phyloP scores from a whole-genome alignment of 306 rosid genomes.

The Senna tora region DNA sequence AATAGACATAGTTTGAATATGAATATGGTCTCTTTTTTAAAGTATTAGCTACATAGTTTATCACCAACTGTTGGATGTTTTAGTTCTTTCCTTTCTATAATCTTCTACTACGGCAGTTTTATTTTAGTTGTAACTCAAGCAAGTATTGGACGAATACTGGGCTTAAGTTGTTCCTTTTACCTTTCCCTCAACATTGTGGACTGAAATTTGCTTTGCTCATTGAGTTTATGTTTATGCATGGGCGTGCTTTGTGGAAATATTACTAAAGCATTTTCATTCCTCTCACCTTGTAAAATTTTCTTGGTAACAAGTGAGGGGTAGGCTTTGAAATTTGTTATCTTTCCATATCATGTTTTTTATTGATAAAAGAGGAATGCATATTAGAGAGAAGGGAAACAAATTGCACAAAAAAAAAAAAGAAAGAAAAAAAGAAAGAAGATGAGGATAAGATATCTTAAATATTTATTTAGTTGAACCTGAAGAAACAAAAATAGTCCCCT shows the following conservation, averaged over 20 bases:
- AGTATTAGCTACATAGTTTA: not conserved
- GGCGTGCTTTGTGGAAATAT: slow-evolving; percentile 11
- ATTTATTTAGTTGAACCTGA: not conserved
- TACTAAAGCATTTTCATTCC: not conserved
- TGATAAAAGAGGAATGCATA: not conserved
- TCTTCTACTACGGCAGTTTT: not conserved
- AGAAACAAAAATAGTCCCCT: not conserved
- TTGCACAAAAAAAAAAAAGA: not conserved
- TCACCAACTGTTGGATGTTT: not conserved
- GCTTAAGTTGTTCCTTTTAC: not conserved
- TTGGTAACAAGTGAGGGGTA: not conserved
- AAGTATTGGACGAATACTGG: not conserved
- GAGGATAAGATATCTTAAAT: not conserved
- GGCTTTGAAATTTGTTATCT: not conserved
- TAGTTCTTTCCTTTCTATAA: slow-evolving; percentile 7
- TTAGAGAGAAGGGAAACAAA: not conserved
- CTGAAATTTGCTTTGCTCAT: not conserved
- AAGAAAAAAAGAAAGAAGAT: not conserved
- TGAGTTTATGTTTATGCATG: slow-evolving; percentile 27
- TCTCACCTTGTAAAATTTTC: not conserved
- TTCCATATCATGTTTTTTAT: not conserved
- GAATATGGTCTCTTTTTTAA: not conserved
- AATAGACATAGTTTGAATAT: not conserved
- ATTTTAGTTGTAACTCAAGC: not conserved
- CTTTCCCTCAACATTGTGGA: not conserved